Base-by-base conservation (phyloP, 306 rosid species). In the Hylodesmum podocarpum region DNA sequence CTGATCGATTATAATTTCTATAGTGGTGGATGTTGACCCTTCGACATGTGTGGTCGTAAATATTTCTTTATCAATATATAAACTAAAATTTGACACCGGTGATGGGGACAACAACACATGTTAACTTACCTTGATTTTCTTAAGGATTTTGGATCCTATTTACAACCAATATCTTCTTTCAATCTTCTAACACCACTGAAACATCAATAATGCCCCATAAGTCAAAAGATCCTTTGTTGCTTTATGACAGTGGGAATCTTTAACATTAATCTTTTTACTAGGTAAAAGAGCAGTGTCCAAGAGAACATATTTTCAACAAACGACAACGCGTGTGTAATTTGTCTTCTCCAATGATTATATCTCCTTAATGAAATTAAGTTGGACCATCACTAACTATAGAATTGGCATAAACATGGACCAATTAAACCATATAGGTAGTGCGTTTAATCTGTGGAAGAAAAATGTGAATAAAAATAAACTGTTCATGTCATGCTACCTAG, bases 211-310 rank as follows among this genome's bases (percentile, higher is more conserved):
- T 28, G 58, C 10, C 51, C 37, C 63, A 21, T 24, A 31, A 68
- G 71, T 33, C 82, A 69, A 69, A 46, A 33, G 61, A 15, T 31
- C 33, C 66, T 53, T 77, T 77, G 31, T 28, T 53, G 39, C 29
- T 40, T 55, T 57, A 27, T 57, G 3, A 7, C 22, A 64, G 29
- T 33, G 51, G 29, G 58, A 61, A 74, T 74, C 59, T 73, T 43
- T 43, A 18, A 16, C n/a, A 75, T 18, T 29, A 51, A 33, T 53
- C 19, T 3, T 28, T 67, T 8, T 28, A 39, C 55, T 22, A 31
- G 47, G 58, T 67, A 13, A 54, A 77, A 53, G 18, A 43, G 16
- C 28, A 3, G 24, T 40, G 75, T 19, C 58, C 47, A 51, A 25
- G 18, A 28, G 28, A 40, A 43, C 50, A 67, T 18, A 12, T 28